Evolutionary conservation across 495 filamentous ascomycete genomes (phyloP).

Genomic region (Delitschia confertaspora): DNA sequence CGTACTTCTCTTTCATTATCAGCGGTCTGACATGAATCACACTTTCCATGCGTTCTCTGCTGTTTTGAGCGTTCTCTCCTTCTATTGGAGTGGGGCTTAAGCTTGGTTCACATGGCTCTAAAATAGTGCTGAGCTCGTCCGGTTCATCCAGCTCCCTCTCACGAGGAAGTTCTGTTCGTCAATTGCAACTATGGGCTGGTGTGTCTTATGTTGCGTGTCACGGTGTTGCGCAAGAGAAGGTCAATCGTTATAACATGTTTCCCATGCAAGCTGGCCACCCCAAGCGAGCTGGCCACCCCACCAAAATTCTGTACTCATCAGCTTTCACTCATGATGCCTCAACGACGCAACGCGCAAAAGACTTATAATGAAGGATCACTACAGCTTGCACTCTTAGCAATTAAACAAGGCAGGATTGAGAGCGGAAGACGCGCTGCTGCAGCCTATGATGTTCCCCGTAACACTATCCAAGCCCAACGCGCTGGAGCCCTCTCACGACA

Average conservation of each 20-base stretch:
- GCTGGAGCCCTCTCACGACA: slow-evolving; percentile 7
- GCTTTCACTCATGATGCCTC: slow-evolving; percentile 2
- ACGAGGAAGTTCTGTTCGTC: too few species aligned
- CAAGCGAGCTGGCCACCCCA: not conserved
- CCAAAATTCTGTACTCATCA: not conserved
- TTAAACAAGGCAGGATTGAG: not conserved
- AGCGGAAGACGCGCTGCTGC: not conserved
- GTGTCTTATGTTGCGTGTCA: too few species aligned
- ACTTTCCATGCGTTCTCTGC: too few species aligned
- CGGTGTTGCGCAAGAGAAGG: too few species aligned
- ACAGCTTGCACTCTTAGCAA: not conserved
- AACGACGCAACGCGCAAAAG: not conserved
- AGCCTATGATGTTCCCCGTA: not conserved
- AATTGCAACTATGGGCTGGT: too few species aligned
- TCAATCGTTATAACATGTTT: not conserved
- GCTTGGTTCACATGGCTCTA: too few species aligned
- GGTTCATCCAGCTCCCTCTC: too few species aligned
- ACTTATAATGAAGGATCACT: not conserved
- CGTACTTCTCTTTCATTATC: too few species aligned
- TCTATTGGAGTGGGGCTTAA: too few species aligned
- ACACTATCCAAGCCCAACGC: slow-evolving; percentile 2
- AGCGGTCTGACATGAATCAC: too few species aligned
- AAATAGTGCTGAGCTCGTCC: too few species aligned
- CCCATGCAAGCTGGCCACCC: not conserved
- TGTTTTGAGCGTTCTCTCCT: too few species aligned